These are phyloP conservation scores for Elasticomyces elasticus DNA, from an alignment of 495 filamentous ascomycete species.

Conservation along the genomic window DNA sequence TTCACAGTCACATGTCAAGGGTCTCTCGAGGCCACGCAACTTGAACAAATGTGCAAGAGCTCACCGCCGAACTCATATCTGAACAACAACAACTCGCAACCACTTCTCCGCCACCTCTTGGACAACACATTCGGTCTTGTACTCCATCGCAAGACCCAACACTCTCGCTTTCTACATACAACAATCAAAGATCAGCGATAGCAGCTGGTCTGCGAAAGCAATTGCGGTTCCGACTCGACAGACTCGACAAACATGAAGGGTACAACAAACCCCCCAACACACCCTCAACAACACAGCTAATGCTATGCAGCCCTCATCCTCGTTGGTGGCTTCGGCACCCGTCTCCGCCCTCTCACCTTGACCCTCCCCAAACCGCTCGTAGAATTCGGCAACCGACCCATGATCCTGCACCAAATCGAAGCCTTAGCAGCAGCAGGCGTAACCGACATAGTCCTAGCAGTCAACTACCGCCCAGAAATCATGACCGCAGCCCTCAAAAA, in stretches of 20 bases:
- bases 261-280: neutral
- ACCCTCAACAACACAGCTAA: neutral
- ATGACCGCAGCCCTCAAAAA: conserved; percentile 76
- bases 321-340: conserved; percentile 97
- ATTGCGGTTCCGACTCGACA: neutral
- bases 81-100: neutral
- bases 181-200: neutral
- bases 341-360: conserved; percentile 90
- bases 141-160: conserved; percentile 25
- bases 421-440: conserved; percentile 89
- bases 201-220: conserved; percentile 10
- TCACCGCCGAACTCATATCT: neutral
- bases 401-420: conserved; percentile 98
- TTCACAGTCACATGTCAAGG: too few relatives aligned
- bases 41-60: neutral
- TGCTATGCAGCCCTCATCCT: conserved; percentile 81
- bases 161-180: conserved; percentile 12
- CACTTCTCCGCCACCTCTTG: neutral
- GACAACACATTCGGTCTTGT: conserved; percentile 16
- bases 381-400: conserved; percentile 96
- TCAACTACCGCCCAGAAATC: conserved; percentile 97
- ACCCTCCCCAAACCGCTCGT: conserved; percentile 96
- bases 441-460: conserved; percentile 93
- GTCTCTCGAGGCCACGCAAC: neutral
- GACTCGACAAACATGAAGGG: conserved; percentile 22